Base-by-base conservation (phyloP, 2,329 filamentous ascomycete genomes). In the Penicillium sp. region DNA sequence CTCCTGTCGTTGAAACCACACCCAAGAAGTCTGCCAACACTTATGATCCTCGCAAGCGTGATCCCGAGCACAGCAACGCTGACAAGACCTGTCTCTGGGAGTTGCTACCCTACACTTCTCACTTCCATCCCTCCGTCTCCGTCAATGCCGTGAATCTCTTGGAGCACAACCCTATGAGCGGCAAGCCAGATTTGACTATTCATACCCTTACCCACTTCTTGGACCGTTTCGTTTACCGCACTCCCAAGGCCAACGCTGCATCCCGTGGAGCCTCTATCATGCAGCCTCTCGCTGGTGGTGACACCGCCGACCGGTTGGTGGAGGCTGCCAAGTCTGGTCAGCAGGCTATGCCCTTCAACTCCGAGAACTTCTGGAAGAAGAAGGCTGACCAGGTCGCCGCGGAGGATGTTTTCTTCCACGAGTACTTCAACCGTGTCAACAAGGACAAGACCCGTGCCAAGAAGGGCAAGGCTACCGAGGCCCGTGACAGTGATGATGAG, bases 211-310 rank as follows among this genome's bases (percentile, higher is more conserved):
- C 95, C 69, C 90, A 96, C 73, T 99, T 99, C 82, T 82, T 99
- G 56, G 95, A 99, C 77, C 93, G 96, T 66, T 99, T 99, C 74
- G 91, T 96, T n/a, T 99, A 98, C 82, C 89, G 91, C 65, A 96
- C 95, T 67, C 87, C 93, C 60, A 96, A 96, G 80, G 80, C 74
- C 7, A 66, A 86, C 4, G 84, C 83, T 16, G 73, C 75, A 21
- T 81, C 85, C 29, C 90, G 90, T 62, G 96, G 96, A 49, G 83
- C 85, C 27, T 97, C 92, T 26, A 96, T 99, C 74, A 99, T 99
- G 95, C 95, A 99, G 75, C 95, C 96, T 39, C 85, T 97, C 68
- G 83, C 84, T 52, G 86, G 86, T 49, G 82, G 81, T 13, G 84
- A 85, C 54, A 81, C 81, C 4, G 80, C 80, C 29, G 84, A 85